Evolutionary conservation across 805 yeast genomes (phyloP).

Genomic region (Saccharomycopsis babjevae): DNA sequence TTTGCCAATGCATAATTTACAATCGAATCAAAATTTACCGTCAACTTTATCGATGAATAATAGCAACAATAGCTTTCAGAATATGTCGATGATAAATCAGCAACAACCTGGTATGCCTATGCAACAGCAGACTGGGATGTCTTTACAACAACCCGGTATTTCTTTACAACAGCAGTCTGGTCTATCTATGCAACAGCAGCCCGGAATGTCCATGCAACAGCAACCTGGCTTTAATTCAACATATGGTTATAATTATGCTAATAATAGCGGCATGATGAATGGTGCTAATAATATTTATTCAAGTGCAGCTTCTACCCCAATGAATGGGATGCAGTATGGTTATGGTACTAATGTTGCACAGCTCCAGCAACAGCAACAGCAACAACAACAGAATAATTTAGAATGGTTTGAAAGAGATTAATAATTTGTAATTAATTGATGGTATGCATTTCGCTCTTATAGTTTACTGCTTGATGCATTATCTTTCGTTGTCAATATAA

Average conservation of each 20-base stretch:
- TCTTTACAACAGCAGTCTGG: background rate
- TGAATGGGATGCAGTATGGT: background rate
- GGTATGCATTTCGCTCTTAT: background rate
- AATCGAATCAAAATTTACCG: background rate
- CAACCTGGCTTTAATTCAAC: background rate
- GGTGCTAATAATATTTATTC: background rate
- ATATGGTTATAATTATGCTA: background rate
- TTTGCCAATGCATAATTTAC: background rate
- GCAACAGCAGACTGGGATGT: background rate
- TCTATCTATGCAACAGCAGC: background rate
- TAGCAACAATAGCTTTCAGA: background rate
- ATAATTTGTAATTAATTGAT: background rate
- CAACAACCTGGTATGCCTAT: background rate
- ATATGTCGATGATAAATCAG: background rate
- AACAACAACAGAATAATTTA: constrained; percentile 11
- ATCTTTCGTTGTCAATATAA: background rate
- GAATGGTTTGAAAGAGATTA: constrained; percentile 18
- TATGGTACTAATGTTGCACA: background rate
- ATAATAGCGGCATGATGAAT: background rate
- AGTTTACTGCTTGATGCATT: background rate
- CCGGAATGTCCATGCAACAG: background rate
- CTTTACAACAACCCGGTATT: too few relatives aligned
- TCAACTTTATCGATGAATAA: background rate
- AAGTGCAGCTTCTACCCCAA: background rate
- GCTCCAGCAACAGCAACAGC: constrained; percentile 7